These are phyloP conservation scores for Phytophthora foliorum DNA, from an alignment of 352 stramenopile species.

Conservation along the genomic window DNA sequence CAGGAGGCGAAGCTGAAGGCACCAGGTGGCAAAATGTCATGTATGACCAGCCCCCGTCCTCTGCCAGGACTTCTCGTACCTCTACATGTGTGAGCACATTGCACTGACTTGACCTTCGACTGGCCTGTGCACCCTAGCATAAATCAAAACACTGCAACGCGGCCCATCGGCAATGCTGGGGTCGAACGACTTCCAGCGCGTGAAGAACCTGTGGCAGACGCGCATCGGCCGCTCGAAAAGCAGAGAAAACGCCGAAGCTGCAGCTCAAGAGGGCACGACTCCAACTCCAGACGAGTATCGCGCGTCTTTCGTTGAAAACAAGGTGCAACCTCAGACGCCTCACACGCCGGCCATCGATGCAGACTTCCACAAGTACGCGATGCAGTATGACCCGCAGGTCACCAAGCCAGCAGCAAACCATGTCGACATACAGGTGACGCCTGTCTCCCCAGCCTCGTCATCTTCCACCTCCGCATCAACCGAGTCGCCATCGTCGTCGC, in stretches of 20 bases:
- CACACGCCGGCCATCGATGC: slow-evolving; percentile 47
- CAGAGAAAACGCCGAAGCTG: slow-evolving; percentile 10
- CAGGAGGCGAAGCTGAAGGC: slow-evolving; percentile 15
- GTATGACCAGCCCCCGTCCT: slow-evolving; percentile 35
- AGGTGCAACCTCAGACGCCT: slow-evolving; percentile 22
- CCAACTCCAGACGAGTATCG: slow-evolving; percentile 17
- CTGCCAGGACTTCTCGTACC: slow-evolving; percentile 37
- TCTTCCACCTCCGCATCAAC: slow-evolving; percentile 33
- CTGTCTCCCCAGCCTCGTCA: slow-evolving; percentile 30
- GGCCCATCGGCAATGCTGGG: slow-evolving; percentile 14
- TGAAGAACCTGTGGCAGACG: slow-evolving; percentile 78
- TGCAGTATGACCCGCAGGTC: slow-evolving; percentile 10
- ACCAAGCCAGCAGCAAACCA: slow-evolving; percentile 12
- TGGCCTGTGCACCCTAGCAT: slow-evolving; percentile 2
- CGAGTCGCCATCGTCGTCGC: slow-evolving; percentile 33
- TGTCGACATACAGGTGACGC: background rate
- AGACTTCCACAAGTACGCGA: slow-evolving; percentile 28
- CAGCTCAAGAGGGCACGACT: slow-evolving; percentile 10
- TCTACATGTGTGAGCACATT: slow-evolving; percentile 25
- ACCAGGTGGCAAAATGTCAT: slow-evolving; percentile 35
- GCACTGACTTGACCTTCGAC: slow-evolving; percentile 2
- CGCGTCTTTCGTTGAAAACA: slow-evolving; percentile 12
- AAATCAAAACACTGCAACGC: slow-evolving; percentile 2
- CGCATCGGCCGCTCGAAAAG: slow-evolving; percentile 54
- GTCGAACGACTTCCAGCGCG: slow-evolving; percentile 35